Percentiles rank a stretch among this genome's conserved stretches.
Evolutionary conservation across 2,329 filamentous ascomycete species (phyloP).

Genomic region (Penicillium verrucosum): DNA sequence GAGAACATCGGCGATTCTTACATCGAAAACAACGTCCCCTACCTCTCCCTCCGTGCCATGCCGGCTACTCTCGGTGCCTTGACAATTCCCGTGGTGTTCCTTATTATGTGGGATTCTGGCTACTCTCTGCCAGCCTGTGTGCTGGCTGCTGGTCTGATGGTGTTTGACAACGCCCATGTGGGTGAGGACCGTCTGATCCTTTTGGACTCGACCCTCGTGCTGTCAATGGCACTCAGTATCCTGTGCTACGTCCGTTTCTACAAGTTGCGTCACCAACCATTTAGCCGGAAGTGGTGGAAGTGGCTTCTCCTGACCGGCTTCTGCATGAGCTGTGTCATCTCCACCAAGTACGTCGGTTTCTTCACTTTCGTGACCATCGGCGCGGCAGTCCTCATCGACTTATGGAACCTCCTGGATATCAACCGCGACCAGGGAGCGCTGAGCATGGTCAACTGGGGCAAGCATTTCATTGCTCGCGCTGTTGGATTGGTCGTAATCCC

Average conservation of each 20-base stretch:
- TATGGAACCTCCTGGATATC: conserved; percentile 91
- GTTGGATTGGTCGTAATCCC: conserved; percentile 84
- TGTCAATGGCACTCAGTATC: conserved; percentile 94
- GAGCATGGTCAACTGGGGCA: conserved; percentile 72
- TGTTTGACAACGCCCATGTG: conserved; percentile 97
- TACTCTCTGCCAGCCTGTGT: conserved; percentile 93
- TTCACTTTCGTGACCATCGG: conserved; percentile 98
- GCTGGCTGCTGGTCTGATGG: conserved; percentile 76
- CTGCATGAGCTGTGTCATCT: conserved; percentile 93
- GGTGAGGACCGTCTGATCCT: conserved; percentile 94
- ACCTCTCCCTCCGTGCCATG: conserved; percentile 91
- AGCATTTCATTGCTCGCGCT: conserved; percentile 86
- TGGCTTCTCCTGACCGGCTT: conserved; percentile 96
- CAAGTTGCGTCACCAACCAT: conserved; percentile 85
- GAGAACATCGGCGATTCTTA: conserved; percentile 99
- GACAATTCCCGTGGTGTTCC: conserved; percentile 87
- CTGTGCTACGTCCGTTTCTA: conserved; percentile 97
- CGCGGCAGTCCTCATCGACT: conserved; percentile 85
- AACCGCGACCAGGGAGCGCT: conserved; percentile 80
- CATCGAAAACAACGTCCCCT: conserved; percentile 93
- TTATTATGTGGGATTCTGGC: conserved; percentile 99
- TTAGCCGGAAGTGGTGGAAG: conserved; percentile 98
- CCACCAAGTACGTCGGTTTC: conserved; percentile 93
- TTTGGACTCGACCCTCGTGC: conserved; percentile 86
- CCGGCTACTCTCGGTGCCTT: conserved; percentile 87